phyloP scores from a whole-genome alignment of 1,284 basidiomycete species.

The Mycosarcoma mackinlayi region DNA sequence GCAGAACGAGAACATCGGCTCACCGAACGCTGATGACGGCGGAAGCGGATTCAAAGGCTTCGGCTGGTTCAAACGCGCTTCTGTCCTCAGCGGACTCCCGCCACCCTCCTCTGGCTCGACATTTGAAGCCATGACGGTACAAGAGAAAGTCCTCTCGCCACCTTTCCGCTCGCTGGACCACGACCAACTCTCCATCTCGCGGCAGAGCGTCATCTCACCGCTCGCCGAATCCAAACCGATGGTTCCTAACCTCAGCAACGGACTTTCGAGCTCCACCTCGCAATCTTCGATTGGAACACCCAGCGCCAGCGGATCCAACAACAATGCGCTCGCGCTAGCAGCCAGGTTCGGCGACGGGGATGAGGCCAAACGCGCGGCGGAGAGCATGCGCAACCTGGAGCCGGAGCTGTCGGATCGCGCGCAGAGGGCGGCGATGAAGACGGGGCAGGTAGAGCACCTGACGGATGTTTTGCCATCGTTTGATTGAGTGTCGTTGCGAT shows the following conservation, averaged over 20 bases:
- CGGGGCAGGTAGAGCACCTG: conserved; percentile 30
- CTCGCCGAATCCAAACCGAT: conserved; percentile 6
- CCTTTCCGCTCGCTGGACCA: conserved; percentile 54
- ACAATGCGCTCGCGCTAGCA: conserved; percentile 19
- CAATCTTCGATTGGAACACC: conserved; percentile 4
- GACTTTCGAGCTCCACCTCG: conserved; percentile 11
- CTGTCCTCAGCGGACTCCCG: conserved; percentile 6
- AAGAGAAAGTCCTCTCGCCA: conserved; percentile 46
- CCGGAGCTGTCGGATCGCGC: conserved; percentile 31
- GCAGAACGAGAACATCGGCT: not conserved
- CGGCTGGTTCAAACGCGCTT: conserved; percentile 49
- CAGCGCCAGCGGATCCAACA: conserved; percentile 7
- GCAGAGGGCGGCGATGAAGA: conserved; percentile 42
- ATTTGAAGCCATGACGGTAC: conserved; percentile 7
- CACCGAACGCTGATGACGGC: conserved; percentile 10
- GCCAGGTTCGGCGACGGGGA: conserved; percentile 26
- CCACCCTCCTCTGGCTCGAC: not conserved
- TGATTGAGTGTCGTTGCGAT: conserved; percentile 14
- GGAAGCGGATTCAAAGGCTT: conserved; percentile 41
- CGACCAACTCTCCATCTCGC: conserved; percentile 46
- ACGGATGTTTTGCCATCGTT: conserved; percentile 40
- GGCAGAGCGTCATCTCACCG: conserved; percentile 20
- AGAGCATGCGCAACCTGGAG: conserved; percentile 17
- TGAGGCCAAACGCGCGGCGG: conserved; percentile 12
- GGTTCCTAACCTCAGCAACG: not conserved